Evolutionary conservation across 768 basidiomycete species (phyloP), one percentile per base, ranked within the genome.

Genomic region (Psilocybe subaeruginosa): DNA sequence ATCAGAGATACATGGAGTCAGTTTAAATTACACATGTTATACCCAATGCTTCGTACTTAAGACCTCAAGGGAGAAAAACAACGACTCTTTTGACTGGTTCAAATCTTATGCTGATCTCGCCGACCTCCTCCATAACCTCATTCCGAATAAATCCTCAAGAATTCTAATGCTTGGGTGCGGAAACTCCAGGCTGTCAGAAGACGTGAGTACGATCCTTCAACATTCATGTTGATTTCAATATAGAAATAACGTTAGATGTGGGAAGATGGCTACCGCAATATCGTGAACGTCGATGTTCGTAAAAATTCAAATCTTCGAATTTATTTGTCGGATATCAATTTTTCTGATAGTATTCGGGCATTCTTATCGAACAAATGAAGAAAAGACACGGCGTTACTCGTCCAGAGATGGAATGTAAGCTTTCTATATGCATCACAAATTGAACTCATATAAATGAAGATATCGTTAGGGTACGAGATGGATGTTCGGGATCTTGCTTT

Each of bases 151-250:
- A 70, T 68, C 70, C 3, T 80, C 86, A 1, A 78, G 80, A 27
- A 90, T 94, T 64, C 73, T 94, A 48, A 89, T 95, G 82, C 85
- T 95, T 16, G 91, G 91, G 56, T 94, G 92, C 69, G 92, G 93
- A 8, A 94, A 93, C 72, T 92, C 92, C 3, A 90, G 75, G 58
- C 75, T 94, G 43, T 91, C 91, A 8, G 87, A 92, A 74, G 87
- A 93, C 61, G 91, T 92, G 64, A 19, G 80, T 51, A 35, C 8
- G 37, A 37, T 50, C 39, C 47, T 31, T 8, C 4, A 31, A n/a
- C 14, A 19, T 23, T 27, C 2, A 27, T n/a, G 8, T 49, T 8
- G 14, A n/a, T 6, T 19, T n/a, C 23, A 7, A 5, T 29, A 50
- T n/a, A 16, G 41, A 29, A 27, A 29, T 29, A 5, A 7, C 6